phyloP scores from a whole-genome alignment of 257 asterid species.

The Datura wrightii region DNA sequence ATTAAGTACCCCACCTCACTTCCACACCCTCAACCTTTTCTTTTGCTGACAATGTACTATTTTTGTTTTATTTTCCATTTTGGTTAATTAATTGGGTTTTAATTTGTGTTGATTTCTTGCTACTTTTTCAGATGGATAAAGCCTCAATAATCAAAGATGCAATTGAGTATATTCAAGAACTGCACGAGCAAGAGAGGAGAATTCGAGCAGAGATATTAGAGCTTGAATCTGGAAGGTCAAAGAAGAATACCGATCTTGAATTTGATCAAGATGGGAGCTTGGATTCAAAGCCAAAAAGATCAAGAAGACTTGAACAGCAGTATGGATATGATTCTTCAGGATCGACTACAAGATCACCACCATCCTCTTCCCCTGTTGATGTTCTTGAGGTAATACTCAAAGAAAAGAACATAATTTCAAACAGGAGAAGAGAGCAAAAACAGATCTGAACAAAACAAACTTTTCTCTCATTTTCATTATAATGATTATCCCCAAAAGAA shows the following conservation, averaged over 20 bases:
- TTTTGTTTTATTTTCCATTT: background rate
- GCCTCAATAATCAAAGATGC: slow-evolving; percentile 92
- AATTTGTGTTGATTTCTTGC: background rate
- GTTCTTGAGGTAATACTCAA: slow-evolving; percentile 62
- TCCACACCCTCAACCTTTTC: background rate
- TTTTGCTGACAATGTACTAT: background rate
- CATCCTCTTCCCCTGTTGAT: slow-evolving; percentile 57
- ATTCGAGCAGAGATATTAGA: slow-evolving; percentile 64
- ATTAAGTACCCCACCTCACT: background rate
- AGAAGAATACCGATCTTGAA: slow-evolving; percentile 33
- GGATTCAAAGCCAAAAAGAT: slow-evolving; percentile 53
- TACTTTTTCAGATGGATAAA: slow-evolving; percentile 77
- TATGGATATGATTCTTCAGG: slow-evolving; percentile 42
- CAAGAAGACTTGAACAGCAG: slow-evolving; percentile 49
- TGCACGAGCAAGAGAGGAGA: slow-evolving; percentile 65
- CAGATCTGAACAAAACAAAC: background rate
- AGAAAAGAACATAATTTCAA: background rate
- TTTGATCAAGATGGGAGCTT: slow-evolving; percentile 49
- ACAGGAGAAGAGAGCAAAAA: background rate
- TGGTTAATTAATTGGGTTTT: background rate
- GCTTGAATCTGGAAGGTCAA: slow-evolving; percentile 51
- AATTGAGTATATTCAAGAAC: slow-evolving; percentile 64
- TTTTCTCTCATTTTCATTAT: too few relatives aligned
- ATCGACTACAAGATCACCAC: slow-evolving; percentile 29
- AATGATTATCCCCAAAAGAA: background rate